Percentiles rank a stretch among this genome's conserved stretches.
These are phyloP conservation scores for Blastocystis hominis DNA, from an alignment of 352 stramenopile genomes.

Conservation along the genomic window DNA sequence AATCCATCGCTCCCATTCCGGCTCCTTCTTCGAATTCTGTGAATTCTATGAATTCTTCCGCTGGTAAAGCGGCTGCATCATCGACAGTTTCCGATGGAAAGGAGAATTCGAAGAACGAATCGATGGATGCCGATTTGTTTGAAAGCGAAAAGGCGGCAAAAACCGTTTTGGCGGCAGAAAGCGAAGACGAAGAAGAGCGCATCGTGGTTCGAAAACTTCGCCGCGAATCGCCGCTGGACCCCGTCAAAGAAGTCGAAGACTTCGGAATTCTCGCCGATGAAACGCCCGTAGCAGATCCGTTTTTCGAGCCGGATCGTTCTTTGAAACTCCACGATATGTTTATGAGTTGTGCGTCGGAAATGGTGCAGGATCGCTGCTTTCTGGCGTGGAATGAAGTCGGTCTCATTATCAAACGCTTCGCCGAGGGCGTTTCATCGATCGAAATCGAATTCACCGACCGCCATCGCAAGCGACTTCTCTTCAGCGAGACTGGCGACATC, in stretches of 20 bases:
- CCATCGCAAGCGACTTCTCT: background rate
- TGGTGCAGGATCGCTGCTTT: background rate
- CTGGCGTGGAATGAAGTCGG: conserved; percentile 47
- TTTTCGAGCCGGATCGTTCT: background rate
- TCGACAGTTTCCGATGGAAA: too few relatives aligned
- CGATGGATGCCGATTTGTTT: too few relatives aligned
- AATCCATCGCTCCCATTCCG: background rate
- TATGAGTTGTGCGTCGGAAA: background rate
- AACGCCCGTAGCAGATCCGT: background rate
- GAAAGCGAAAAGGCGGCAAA: too few relatives aligned
- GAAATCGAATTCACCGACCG: conserved; percentile 18
- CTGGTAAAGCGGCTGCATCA: too few relatives aligned
- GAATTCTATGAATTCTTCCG: too few relatives aligned
- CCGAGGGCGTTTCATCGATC: background rate
- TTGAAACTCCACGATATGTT: conserved; percentile 17
- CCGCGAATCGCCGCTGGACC: background rate
- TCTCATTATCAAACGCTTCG: background rate
- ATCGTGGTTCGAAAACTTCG: background rate
- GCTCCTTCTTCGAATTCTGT: background rate
- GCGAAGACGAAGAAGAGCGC: background rate
- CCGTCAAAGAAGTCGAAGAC: background rate
- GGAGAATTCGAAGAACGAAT: too few relatives aligned
- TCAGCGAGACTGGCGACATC: conserved; percentile 17
- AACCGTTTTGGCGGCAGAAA: background rate
- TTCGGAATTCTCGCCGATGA: background rate